phyloP scores from a whole-genome alignment of 306 rosid genomes.

The Canavalia gladiata region DNA sequence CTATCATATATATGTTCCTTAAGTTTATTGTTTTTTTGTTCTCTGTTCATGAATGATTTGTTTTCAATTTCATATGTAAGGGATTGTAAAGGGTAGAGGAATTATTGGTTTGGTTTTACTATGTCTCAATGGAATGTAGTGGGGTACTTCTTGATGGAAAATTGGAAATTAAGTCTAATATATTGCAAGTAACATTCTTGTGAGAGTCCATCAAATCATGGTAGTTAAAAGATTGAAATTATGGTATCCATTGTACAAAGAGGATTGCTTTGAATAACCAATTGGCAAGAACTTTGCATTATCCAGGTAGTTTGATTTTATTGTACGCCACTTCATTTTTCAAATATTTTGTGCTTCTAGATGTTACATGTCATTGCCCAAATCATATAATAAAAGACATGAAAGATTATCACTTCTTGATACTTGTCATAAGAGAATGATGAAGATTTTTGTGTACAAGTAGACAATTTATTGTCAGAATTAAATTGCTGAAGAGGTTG shows the following conservation, averaged over 20 bases:
- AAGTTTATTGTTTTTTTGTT: not conserved
- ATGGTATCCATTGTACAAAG: constrained; percentile 23
- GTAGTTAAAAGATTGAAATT: constrained; percentile 45
- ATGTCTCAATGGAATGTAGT: constrained; percentile 18
- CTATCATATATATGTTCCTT: not conserved
- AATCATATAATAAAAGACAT: constrained; percentile 26
- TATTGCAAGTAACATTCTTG: constrained; percentile 41
- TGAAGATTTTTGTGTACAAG: constrained; percentile 5
- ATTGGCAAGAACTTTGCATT: constrained; percentile 12
- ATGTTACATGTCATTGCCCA: constrained; percentile 47
- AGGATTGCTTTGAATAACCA: constrained; percentile 41
- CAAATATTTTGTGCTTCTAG: constrained; percentile 33
- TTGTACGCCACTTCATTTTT: constrained; percentile 43
- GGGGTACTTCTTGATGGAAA: constrained; percentile 49
- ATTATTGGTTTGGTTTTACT: constrained; percentile 28
- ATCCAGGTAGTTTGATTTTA: constrained; percentile 40
- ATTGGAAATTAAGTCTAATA: constrained; percentile 26
- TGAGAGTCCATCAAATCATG: constrained; percentile 48
- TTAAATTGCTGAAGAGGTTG: constrained; percentile 6
- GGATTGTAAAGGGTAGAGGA: not conserved
- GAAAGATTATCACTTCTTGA: not conserved
- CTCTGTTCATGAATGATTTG: not conserved
- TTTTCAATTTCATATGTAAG: constrained; percentile 6
- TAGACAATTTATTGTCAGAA: constrained; percentile 35
- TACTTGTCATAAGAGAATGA: constrained; percentile 19